Evolutionary conservation across 2,329 filamentous ascomycete genomes (phyloP), one percentile per base, ranked within the genome.

Genomic region (Alternaria gansuensis): DNA sequence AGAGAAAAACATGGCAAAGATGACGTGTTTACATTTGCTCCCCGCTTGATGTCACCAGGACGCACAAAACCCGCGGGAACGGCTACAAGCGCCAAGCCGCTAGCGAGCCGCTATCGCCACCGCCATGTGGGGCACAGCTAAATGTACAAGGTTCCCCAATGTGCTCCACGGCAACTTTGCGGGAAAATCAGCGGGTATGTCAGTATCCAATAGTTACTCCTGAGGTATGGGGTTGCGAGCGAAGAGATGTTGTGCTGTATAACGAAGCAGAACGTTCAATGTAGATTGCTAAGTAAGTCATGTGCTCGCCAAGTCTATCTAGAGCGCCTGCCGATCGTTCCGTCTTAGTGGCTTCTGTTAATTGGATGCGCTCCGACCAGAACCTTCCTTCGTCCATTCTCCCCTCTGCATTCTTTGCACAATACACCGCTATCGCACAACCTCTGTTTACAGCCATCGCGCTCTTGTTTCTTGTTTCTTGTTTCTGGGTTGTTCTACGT

Each of bases 241-340:
- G 29, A n/a, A 14, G 36, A 48, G 44, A 29, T 11, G 10, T 49
- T 33, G 51, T 49, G 49, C 39, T 14, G 48, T 28, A 10, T 28
- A 14, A 13, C 40, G 13, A 43, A 9, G 40, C 10, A 28, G 24
- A 24, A 26, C 10, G 34, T 28, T 48, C 39, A 26, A 26, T 41
- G 52, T 44, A 48, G 40, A 28, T 31, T 24, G 31, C 43, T 50
- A 41, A 26, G 40, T 57, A 56, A 24, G 45, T 24, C 39, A 46
- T 29, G 24, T 14, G 33, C n/a, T 31, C 37, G 57, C 60, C 57
- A 58, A 62, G 60, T 45, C 50, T 39, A 29, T 45, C 51, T 23
- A 56, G 54, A 9, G 55, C 28, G 45, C 34, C 54, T 57, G 56
- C 62, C 59, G 64, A 66, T 60, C 62, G 26, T 46, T 41, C 58